Conservation (phyloP, 306 rosid genomes). For the Psophocarpus tetragonolobus region DNA sequence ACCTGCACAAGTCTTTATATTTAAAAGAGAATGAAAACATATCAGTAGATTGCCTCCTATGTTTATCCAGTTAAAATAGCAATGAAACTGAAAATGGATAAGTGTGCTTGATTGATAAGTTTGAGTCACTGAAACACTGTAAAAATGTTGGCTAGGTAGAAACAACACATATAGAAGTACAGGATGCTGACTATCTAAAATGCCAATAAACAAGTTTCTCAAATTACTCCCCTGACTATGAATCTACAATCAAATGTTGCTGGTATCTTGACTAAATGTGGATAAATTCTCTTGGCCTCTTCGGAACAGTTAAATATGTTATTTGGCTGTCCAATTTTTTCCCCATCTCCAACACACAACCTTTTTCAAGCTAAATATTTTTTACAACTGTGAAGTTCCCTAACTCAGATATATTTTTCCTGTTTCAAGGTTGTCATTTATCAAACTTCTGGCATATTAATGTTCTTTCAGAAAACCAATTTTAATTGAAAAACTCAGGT, state of each 20-base stretch:
- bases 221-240: background rate
- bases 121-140: background rate
- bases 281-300: background rate
- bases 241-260: background rate
- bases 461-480: constrained; percentile 17
- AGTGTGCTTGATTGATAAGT: constrained; percentile 16
- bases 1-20: constrained; percentile 71
- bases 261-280: background rate
- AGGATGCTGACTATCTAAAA: background rate
- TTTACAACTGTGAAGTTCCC: background rate
- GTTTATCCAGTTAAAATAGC: constrained; percentile 8
- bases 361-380: constrained; percentile 10
- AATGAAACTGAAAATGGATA: constrained; percentile 7
- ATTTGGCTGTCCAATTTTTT: background rate
- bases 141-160: background rate
- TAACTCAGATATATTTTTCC: background rate
- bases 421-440: background rate
- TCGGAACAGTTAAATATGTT: constrained; percentile 1
- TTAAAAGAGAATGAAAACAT: constrained; percentile 27
- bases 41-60: constrained; percentile 12
- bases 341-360: constrained; percentile 6
- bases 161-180: background rate
- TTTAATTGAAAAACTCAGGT: background rate
- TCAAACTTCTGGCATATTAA: background rate
- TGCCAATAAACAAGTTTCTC: background rate